Evolutionary conservation across 2,329 filamentous ascomycete species (phyloP).

Genomic region (Ascochyta clinopodiicola): DNA sequence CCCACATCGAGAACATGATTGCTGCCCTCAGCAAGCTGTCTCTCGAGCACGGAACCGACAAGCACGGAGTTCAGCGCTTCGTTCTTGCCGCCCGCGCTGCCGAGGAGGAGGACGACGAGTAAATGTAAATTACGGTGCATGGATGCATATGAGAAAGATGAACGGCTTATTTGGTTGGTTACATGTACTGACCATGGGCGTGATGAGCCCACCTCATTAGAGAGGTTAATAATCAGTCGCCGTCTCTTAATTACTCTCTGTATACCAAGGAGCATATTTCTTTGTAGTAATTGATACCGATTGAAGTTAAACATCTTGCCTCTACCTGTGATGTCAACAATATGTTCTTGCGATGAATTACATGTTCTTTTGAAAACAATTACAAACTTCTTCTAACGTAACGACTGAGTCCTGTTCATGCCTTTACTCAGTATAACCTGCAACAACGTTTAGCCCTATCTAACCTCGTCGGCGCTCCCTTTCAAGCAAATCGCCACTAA

Average conservation of each 20-base stretch:
- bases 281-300: constrained; percentile 34
- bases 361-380: too few relatives aligned
- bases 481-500: neutral
- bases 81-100: constrained; percentile 54
- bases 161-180: constrained; percentile 37
- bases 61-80: constrained; percentile 54
- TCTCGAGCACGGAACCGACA: constrained; percentile 64
- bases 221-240: constrained; percentile 38
- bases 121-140: constrained; percentile 26
- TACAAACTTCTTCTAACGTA: too few relatives aligned
- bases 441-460: neutral
- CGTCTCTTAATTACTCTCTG: constrained; percentile 37
- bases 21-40: constrained; percentile 69
- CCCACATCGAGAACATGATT: constrained; percentile 71
- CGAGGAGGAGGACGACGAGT: constrained; percentile 58
- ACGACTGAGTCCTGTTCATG: neutral
- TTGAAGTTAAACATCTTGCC: constrained; percentile 9
- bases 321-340: neutral
- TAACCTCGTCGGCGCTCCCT: too few relatives aligned
- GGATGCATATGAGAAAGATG: constrained; percentile 25
- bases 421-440: neutral
- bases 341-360: neutral
- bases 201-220: constrained; percentile 32
- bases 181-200: constrained; percentile 29
- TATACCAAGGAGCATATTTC: constrained; percentile 42